Conservation (phyloP, 805 yeast genomes). For the Yarrowia sp. region DNA sequence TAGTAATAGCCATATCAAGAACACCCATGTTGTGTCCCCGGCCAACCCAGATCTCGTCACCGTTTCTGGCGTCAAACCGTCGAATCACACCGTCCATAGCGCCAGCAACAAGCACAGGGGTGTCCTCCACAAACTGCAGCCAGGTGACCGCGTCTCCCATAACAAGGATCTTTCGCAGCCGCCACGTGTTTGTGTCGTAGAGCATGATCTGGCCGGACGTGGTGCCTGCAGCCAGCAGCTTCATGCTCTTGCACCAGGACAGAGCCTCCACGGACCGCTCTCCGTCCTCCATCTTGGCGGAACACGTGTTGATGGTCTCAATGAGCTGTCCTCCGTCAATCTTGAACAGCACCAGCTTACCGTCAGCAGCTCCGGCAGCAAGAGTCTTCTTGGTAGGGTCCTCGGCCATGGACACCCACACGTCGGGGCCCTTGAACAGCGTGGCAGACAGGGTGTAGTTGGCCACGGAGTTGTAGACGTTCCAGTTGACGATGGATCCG, state of each 20-base stretch:
- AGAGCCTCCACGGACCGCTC: constrained; percentile 77
- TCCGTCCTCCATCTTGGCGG: constrained; percentile 57
- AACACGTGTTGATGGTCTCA: constrained; percentile 64
- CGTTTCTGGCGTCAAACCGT: constrained; percentile 89
- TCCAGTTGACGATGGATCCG: constrained; percentile 87
- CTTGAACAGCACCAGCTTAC: constrained; percentile 80
- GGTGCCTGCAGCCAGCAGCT: constrained; percentile 82
- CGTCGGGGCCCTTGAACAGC: constrained; percentile 79
- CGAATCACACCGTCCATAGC: constrained; percentile 86
- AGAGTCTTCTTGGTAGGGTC: constrained; percentile 60
- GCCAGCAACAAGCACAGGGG: constrained; percentile 63
- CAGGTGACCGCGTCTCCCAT: constrained; percentile 86
- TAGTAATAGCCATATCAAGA: constrained; percentile 77
- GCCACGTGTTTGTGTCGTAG: constrained; percentile 87
- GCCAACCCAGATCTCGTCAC: constrained; percentile 76
- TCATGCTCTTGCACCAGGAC: constrained; percentile 71
- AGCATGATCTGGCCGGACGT: constrained; percentile 87
- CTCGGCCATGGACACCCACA: constrained; percentile 81
- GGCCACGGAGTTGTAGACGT: constrained; percentile 76
- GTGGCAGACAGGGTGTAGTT: constrained; percentile 55
- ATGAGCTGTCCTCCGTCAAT: constrained; percentile 74
- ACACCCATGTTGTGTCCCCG: constrained; percentile 95
- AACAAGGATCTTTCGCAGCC: constrained; percentile 72
- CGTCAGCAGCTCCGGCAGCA: constrained; percentile 89
- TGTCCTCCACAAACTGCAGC: constrained; percentile 63